These are phyloP conservation scores for Yarrowia osloensis DNA, from an alignment of 805 yeast genomes.

Conservation along the genomic window DNA sequence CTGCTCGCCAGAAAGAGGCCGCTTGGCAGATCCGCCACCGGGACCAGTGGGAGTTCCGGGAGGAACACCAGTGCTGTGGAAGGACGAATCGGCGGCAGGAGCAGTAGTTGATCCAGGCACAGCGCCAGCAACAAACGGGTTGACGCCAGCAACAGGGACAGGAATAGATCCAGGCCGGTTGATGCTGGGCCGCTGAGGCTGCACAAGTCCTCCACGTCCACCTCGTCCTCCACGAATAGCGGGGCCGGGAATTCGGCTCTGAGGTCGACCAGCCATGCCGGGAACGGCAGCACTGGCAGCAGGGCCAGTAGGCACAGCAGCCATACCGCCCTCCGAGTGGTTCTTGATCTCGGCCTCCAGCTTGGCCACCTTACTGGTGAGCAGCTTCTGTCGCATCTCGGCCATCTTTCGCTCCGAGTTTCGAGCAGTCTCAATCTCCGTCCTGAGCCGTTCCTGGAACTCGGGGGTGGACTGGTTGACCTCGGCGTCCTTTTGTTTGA, in stretches of 20 bases:
- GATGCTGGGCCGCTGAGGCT: slow-evolving; percentile 19
- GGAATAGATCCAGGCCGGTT: neutral
- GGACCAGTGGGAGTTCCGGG: slow-evolving; percentile 16
- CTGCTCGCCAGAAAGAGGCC: slow-evolving; percentile 27
- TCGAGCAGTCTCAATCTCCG: slow-evolving; percentile 50
- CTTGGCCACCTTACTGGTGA: slow-evolving; percentile 56
- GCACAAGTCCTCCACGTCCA: neutral
- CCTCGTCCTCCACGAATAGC: slow-evolving; percentile 20
- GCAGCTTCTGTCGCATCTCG: slow-evolving; percentile 58
- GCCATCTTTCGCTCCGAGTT: slow-evolving; percentile 57
- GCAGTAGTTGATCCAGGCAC: neutral
- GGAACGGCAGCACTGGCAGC: neutral
- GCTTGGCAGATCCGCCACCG: slow-evolving; percentile 29
- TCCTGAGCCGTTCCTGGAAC: slow-evolving; percentile 47
- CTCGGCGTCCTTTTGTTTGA: neutral
- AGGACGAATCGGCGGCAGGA: neutral
- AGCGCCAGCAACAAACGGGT: slow-evolving; percentile 14
- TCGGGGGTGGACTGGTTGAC: slow-evolving; percentile 39
- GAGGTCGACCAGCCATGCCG: neutral
- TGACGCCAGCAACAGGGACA: neutral
- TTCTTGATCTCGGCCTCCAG: slow-evolving; percentile 47
- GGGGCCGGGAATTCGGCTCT: slow-evolving; percentile 20
- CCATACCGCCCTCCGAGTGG: neutral
- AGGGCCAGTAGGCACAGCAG: neutral
- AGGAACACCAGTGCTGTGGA: neutral